These are phyloP conservation scores for Gynochthodes officinalis DNA, from an alignment of 257 asterid species.

Conservation along the genomic window DNA sequence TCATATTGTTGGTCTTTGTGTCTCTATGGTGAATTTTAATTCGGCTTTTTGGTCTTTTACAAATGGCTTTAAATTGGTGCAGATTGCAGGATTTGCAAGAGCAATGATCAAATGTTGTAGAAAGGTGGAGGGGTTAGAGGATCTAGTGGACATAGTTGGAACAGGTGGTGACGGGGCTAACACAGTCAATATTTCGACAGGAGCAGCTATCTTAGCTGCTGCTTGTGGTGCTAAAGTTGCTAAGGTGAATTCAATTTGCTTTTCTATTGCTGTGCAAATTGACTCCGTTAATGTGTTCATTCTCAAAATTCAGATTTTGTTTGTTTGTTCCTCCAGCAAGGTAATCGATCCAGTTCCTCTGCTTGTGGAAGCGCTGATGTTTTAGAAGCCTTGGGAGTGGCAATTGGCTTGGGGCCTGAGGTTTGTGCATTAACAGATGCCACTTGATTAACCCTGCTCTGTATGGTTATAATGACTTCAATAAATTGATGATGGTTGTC, in stretches of 20 bases:
- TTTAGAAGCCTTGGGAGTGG: conserved; percentile 72
- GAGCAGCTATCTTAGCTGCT: conserved; percentile 86
- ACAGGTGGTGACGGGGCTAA: conserved; percentile 85
- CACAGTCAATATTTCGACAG: conserved; percentile 81
- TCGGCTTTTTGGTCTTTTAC: neutral
- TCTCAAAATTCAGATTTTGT: neutral
- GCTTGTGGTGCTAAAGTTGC: conserved; percentile 91
- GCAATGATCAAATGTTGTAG: conserved; percentile 64
- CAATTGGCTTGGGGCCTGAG: conserved; percentile 59
- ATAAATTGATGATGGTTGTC: neutral
- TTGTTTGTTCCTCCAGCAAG: conserved; percentile 53
- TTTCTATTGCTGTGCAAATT: neutral
- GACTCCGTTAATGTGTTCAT: neutral
- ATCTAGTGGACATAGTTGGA: conserved; percentile 79
- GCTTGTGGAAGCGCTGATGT: conserved; percentile 95
- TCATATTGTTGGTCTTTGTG: too few relatives aligned
- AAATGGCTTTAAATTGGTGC: neutral
- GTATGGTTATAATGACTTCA: too few relatives aligned
- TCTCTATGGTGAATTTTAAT: neutral
- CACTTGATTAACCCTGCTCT: too few relatives aligned
- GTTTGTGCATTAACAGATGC: conserved; percentile 42
- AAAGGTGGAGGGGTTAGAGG: conserved; percentile 59
- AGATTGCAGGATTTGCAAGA: conserved; percentile 86
- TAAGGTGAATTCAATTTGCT: conserved; percentile 38
- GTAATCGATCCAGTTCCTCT: conserved; percentile 82